Evolutionary conservation across 2,329 filamentous ascomycete species (phyloP).

Genomic region (Venturia effusa): DNA sequence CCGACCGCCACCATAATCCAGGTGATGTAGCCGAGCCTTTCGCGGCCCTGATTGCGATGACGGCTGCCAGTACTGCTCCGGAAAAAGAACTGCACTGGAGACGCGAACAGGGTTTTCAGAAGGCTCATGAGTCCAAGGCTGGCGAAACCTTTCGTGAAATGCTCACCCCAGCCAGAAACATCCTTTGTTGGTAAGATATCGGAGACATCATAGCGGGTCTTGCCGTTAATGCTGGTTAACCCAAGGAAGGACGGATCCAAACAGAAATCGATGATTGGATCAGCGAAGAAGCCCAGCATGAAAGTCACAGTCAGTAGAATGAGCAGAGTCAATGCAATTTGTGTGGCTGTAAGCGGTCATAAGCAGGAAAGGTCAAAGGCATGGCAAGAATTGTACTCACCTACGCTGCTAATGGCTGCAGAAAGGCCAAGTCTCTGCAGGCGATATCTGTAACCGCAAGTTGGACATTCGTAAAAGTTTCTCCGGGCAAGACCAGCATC

Average conservation of each 20-base stretch:
- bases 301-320: constrained; percentile 69
- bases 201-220: constrained; percentile 23
- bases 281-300: constrained; percentile 77
- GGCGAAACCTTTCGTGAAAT: constrained; percentile 84
- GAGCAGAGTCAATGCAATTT: constrained; percentile 57
- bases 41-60: constrained; percentile 54
- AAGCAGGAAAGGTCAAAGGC: neutral
- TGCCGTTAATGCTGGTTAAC: constrained; percentile 19
- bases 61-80: constrained; percentile 50
- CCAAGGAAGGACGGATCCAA: constrained; percentile 53
- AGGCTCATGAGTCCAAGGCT: constrained; percentile 81
- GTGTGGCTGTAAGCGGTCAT: constrained; percentile 36
- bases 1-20: constrained; percentile 73
- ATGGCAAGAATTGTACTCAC: constrained; percentile 19
- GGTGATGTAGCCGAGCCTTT: constrained; percentile 67
- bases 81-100: constrained; percentile 66
- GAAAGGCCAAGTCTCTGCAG: constrained; percentile 69
- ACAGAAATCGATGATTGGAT: constrained; percentile 85
- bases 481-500: constrained; percentile 52
- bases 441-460: constrained; percentile 74
- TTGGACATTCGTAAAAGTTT: constrained; percentile 81
- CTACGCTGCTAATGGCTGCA: constrained; percentile 42
- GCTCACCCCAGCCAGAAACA: constrained; percentile 58
- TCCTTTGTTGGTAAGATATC: constrained; percentile 24
- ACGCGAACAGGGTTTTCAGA: constrained; percentile 65